These are phyloP conservation scores for Pichia exigua DNA, from an alignment of 805 yeast species.

Conservation along the genomic window DNA sequence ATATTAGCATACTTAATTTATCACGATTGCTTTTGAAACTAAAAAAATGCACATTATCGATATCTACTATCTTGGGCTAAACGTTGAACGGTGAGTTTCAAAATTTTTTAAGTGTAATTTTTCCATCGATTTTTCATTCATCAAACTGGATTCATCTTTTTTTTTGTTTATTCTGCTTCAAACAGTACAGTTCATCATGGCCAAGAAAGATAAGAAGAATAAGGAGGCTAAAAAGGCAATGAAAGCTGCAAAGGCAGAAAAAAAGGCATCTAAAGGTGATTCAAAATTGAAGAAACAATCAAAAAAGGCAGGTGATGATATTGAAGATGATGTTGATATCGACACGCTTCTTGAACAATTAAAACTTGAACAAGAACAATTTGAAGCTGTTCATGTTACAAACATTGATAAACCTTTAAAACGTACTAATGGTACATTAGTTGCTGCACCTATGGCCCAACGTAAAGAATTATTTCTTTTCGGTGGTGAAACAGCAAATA, in stretches of 20 bases:
- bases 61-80: too few species aligned
- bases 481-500: constrained; percentile 71
- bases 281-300: constrained; percentile 61
- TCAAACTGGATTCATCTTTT: background rate
- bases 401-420: constrained; percentile 52
- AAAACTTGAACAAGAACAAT: constrained; percentile 72
- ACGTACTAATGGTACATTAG: constrained; percentile 68
- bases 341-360: constrained; percentile 75
- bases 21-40: background rate
- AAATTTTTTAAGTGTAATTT: background rate
- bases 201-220: constrained; percentile 74
- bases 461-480: constrained; percentile 72
- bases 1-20: background rate
- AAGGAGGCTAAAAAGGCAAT: constrained; percentile 91
- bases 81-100: background rate
- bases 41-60: background rate
- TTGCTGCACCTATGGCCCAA: constrained; percentile 67
- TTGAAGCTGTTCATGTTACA: constrained; percentile 62
- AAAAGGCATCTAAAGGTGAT: constrained; percentile 67
- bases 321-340: constrained; percentile 74
- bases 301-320: constrained; percentile 72
- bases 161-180: background rate
- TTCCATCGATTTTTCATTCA: background rate
- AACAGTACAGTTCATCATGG: constrained; percentile 43
- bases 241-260: constrained; percentile 72